Evolutionary conservation across 495 filamentous ascomycete species (phyloP), one percentile per base, ranked within the genome.

Genomic region (Daldinia grandis): DNA sequence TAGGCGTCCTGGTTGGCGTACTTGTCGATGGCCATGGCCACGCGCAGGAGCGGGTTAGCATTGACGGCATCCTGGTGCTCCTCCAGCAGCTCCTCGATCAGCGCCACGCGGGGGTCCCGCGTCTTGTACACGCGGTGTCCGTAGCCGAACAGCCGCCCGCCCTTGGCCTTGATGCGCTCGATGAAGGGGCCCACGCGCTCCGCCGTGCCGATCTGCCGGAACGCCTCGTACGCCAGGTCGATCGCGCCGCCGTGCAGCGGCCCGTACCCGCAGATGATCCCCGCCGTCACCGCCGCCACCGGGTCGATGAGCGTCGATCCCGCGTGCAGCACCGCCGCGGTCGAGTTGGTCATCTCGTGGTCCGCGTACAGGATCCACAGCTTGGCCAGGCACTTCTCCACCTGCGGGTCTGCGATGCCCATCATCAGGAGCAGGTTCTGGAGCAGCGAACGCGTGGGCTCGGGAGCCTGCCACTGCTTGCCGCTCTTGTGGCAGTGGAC

Each of bases 201-300:
- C 8, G 80, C 70, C 1, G 68, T 77, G 15, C 82, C 82, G 19
- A 89, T 84, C 53, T 76, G 71, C 15, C 86, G 72, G 33, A 83
- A 81, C 14, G 78, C 79, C 71, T 86, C 84, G 7, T 87, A 87
- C 0, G 82, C 81, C 30, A 74, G 61, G 42, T 89, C 87, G 15
- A 86, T 87, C 15, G 87, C 87, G 4, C 87, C 87, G 44, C 83
- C 85, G 72, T 90, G 87, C 0, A 89, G 76, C 0, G 85, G 85
- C 0, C 87, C 87, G 69, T 87, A 86, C 0, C 81, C 82, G 27
- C 87, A 80, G 5, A 80, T 72, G 1, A 87, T 76, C 0, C 82
- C 81, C 2, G 84, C 75, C 15, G 87, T 64, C 12, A 80, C 74
- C 12, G 80, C 81, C 4, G 76, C 68, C 7, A 78, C 69, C 19